Conservation (phyloP, 2,329 filamentous ascomycete genomes). For the Botrytis fabae region DNA sequence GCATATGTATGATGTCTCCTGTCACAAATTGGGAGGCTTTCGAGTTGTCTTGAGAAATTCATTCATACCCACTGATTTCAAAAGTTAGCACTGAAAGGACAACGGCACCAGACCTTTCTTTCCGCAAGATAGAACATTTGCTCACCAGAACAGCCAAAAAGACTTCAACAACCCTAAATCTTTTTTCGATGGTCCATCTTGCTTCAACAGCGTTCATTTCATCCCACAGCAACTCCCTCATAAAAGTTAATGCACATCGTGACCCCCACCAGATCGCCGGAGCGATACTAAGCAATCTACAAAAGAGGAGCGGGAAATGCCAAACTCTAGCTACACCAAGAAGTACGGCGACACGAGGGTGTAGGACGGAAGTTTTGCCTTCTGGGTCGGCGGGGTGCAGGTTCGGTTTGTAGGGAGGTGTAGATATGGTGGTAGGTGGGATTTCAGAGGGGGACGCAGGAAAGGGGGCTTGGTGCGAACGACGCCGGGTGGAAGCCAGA, state of each 20-base stretch:
- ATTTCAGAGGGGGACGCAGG: slow-evolving; percentile 17
- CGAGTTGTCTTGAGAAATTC: not conserved
- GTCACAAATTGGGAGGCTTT: not conserved
- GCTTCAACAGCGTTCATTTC: slow-evolving; percentile 43
- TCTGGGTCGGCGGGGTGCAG: slow-evolving; percentile 35
- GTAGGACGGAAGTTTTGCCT: slow-evolving; percentile 51
- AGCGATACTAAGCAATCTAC: slow-evolving; percentile 69
- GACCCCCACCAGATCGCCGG: slow-evolving; percentile 73
- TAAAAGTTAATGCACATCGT: slow-evolving; percentile 66
- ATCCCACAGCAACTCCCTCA: slow-evolving; percentile 61
- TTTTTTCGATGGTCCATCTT: slow-evolving; percentile 49
- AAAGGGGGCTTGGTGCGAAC: slow-evolving; percentile 23
- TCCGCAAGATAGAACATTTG: slow-evolving; percentile 54
- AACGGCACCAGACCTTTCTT: not conserved
- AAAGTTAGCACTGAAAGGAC: slow-evolving; percentile 4
- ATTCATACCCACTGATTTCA: slow-evolving; percentile 2
- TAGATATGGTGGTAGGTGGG: slow-evolving; percentile 17
- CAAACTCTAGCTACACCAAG: slow-evolving; percentile 71
- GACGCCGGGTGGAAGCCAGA: slow-evolving; percentile 39
- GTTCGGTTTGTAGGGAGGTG: slow-evolving; percentile 29
- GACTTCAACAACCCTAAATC: slow-evolving; percentile 65
- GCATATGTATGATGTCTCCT: not conserved
- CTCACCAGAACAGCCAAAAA: slow-evolving; percentile 62
- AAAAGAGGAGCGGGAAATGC: slow-evolving; percentile 71
- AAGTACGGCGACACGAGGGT: slow-evolving; percentile 76